Evolutionary conservation across 495 filamentous ascomycete genomes (phyloP).

Genomic region (Xylona heveae): DNA sequence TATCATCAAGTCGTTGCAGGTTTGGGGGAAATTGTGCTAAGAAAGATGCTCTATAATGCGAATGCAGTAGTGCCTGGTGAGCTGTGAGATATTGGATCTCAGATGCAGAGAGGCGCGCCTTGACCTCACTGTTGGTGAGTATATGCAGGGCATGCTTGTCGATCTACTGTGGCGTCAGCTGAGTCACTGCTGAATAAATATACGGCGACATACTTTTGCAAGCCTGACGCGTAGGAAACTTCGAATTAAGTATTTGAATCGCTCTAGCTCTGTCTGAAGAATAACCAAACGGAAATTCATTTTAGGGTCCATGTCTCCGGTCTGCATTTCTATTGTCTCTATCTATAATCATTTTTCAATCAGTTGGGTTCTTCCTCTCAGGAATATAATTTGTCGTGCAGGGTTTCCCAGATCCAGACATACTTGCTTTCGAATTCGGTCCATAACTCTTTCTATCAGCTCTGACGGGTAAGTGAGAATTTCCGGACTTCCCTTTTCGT

Average conservation of each 20-base stretch:
- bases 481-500: constrained; percentile 75
- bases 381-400: constrained; percentile 6
- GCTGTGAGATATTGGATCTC: constrained; percentile 61
- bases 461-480: constrained; percentile 43
- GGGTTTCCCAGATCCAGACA: constrained; percentile 2
- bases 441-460: constrained; percentile 59
- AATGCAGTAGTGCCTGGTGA: constrained; percentile 62
- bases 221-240: constrained; percentile 70
- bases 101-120: constrained; percentile 36
- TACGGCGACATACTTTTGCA: constrained; percentile 33
- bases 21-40: constrained; percentile 54
- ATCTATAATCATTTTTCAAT: constrained; percentile 40
- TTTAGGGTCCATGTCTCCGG: constrained; percentile 57
- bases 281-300: constrained; percentile 85
- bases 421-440: constrained; percentile 48
- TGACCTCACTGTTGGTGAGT: constrained; percentile 19
- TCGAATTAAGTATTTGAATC: constrained; percentile 76
- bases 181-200: constrained; percentile 9
- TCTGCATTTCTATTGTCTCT: constrained; percentile 22
- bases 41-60: constrained; percentile 66
- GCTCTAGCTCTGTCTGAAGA: constrained; percentile 86
- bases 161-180: constrained; percentile 27
- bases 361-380: constrained; percentile 57
- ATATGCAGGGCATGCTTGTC: constrained; percentile 45
- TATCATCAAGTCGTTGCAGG: constrained; percentile 72